phyloP scores from a whole-genome alignment of 1,284 basidiomycete species.

The Boletellus deceptivus region DNA sequence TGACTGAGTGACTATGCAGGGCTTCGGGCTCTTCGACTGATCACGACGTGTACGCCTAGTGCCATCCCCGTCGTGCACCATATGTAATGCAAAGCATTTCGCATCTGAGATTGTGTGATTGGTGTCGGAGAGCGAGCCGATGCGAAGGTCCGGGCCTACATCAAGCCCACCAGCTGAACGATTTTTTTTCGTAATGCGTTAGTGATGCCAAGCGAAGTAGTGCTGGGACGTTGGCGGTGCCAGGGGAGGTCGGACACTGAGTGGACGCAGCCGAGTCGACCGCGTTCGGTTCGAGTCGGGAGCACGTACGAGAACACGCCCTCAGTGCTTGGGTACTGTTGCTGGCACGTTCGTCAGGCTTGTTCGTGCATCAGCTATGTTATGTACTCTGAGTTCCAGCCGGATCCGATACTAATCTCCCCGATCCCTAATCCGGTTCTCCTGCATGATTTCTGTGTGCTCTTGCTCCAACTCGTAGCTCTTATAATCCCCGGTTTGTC shows the following conservation, averaged over 20 bases:
- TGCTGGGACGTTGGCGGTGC: too few species aligned
- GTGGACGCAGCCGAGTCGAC: neutral
- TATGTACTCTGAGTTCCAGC: constrained; percentile 6
- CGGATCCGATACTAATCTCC: constrained; percentile 35
- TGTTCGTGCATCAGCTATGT: neutral
- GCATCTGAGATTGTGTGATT: constrained; percentile 2
- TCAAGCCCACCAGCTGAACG: neutral
- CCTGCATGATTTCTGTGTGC: constrained; percentile 20
- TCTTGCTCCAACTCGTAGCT: constrained; percentile 17
- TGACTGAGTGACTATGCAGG: constrained; percentile 39
- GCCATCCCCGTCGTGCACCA: constrained; percentile 10
- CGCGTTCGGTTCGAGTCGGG: neutral
- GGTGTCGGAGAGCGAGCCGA: neutral
- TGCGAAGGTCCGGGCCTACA: neutral
- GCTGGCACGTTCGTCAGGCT: neutral
- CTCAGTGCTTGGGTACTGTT: neutral
- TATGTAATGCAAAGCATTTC: constrained; percentile 25
- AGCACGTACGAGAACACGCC: neutral
- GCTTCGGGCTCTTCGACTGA: constrained; percentile 88
- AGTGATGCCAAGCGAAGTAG: too few species aligned
- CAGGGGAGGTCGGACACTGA: neutral
- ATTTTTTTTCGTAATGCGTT: neutral
- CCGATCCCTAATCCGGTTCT: constrained; percentile 34
- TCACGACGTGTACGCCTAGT: constrained; percentile 15
- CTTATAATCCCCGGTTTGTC: constrained; percentile 26